Percentiles rank a stretch among this genome's conserved stretches.
phyloP scores from a whole-genome alignment of 176 grass and related monocot genomes.

The Musa acuminata region DNA sequence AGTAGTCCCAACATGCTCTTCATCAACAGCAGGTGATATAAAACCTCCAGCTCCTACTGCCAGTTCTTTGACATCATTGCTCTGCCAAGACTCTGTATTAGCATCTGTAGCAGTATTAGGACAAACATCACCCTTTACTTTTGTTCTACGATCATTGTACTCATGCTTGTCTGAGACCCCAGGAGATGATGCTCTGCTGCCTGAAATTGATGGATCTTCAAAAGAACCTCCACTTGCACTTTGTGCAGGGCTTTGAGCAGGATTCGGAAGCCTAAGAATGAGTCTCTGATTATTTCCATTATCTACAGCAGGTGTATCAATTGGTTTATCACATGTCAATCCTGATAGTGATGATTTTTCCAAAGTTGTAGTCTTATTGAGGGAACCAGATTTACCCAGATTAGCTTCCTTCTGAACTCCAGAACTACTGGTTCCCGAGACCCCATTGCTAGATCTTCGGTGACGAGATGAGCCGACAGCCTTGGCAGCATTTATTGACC shows the following conservation, averaged over 20 bases:
- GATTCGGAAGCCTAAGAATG: conserved; percentile 66
- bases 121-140: conserved; percentile 48
- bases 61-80: conserved; percentile 49
- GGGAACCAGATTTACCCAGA: conserved; percentile 34
- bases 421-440: conserved; percentile 20
- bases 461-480: conserved; percentile 44
- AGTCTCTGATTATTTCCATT: conserved; percentile 53
- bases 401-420: conserved; percentile 50
- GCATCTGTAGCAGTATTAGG: conserved; percentile 34
- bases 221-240: conserved; percentile 50
- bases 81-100: conserved; percentile 49
- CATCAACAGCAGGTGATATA: conserved; percentile 45
- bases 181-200: conserved; percentile 57
- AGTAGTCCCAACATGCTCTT: conserved; percentile 33
- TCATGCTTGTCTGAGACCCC: conserved; percentile 56
- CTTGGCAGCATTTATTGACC: conserved; percentile 49
- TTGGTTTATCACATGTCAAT: conserved; percentile 48
- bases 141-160: conserved; percentile 47
- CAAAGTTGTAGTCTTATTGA: conserved; percentile 30
- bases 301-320: conserved; percentile 36
- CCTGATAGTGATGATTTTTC: conserved; percentile 57
- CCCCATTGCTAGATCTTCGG: conserved; percentile 49
- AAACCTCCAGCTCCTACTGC: conserved; percentile 28
- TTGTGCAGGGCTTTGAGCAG: conserved; percentile 61
- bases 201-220: conserved; percentile 52